These are phyloP conservation scores for Taphrina pruni DNA, from an alignment of 1,139 yeast species.

Conservation along the genomic window DNA sequence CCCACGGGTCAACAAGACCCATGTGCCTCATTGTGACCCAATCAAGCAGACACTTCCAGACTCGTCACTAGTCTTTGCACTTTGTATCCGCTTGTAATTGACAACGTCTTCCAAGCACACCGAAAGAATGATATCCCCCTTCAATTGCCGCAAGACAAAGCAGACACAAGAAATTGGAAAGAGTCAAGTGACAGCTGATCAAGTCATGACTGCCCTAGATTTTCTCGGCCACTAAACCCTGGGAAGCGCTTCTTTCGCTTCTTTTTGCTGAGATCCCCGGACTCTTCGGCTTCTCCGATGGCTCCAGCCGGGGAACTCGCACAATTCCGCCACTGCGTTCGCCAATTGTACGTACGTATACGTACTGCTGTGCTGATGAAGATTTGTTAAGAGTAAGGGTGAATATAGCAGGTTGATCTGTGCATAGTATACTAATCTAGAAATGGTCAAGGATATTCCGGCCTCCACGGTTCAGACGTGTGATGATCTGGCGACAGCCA, in stretches of 20 bases:
- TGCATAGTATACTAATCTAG: not conserved
- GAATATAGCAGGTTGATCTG: not conserved
- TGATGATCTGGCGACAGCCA: conserved; percentile 25
- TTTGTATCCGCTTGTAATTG: too few species aligned
- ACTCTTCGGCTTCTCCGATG: conserved; percentile 12
- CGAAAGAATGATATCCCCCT: too few species aligned
- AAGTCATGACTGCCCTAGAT: not conserved
- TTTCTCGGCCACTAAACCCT: not conserved
- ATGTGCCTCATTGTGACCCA: not conserved
- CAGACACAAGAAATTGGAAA: too few species aligned
- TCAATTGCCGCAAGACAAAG: not conserved
- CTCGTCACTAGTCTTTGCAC: not conserved
- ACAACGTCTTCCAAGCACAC: too few species aligned
- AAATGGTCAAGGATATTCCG: not conserved
- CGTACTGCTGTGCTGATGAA: not conserved
- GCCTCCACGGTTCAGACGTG: conserved; percentile 30
- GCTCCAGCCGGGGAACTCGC: not conserved
- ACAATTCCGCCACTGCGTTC: not conserved
- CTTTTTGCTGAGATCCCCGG: not conserved
- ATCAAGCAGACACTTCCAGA: not conserved
- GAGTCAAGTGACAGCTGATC: not conserved
- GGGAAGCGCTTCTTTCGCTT: not conserved
- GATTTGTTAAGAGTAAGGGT: too few species aligned
- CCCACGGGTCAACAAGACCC: not conserved
- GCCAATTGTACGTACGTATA: not conserved